These are phyloP conservation scores for Juglanconis sp. DNA, from an alignment of 2,329 filamentous ascomycete species.

Conservation along the genomic window DNA sequence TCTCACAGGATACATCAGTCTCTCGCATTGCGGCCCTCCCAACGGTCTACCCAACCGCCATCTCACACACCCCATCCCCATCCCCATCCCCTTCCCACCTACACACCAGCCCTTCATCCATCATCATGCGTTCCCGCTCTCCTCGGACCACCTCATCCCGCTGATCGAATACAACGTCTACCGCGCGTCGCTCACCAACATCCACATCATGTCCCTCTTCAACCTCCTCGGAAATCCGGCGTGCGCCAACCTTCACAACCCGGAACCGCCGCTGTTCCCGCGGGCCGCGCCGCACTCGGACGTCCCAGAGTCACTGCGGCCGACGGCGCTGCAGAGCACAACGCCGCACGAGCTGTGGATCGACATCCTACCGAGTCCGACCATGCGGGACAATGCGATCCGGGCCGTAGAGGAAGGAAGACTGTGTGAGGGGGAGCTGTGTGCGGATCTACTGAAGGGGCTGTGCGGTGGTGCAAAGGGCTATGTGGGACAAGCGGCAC, in stretches of 20 bases:
- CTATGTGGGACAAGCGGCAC: not conserved
- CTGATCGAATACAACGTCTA: conserved; percentile 37
- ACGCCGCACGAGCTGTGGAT: conserved; percentile 25
- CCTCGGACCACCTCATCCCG: conserved; percentile 30
- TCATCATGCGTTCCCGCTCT: conserved; percentile 22
- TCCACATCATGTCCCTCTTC: conserved; percentile 27
- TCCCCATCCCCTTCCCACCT: not conserved
- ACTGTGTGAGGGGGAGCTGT: conserved; percentile 18
- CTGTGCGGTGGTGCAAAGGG: not conserved
- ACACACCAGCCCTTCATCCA: not conserved
- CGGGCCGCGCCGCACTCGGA: not conserved
- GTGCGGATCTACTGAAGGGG: conserved; percentile 6
- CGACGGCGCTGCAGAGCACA: conserved; percentile 23
- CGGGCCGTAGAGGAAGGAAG: conserved; percentile 7
- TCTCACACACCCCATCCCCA: not conserved
- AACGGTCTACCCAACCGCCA: not conserved
- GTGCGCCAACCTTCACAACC: conserved; percentile 11
- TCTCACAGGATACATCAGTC: not conserved
- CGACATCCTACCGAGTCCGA: conserved; percentile 21
- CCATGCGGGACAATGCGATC: conserved; percentile 24
- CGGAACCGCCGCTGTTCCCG: conserved; percentile 20
- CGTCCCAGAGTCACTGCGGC: conserved; percentile 22
- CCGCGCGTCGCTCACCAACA: conserved; percentile 32
- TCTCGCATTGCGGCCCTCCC: not conserved
- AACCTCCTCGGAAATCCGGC: conserved; percentile 19